Conservation (phyloP, 2,329 filamentous ascomycete genomes). For the Cyanodermella asteris region DNA sequence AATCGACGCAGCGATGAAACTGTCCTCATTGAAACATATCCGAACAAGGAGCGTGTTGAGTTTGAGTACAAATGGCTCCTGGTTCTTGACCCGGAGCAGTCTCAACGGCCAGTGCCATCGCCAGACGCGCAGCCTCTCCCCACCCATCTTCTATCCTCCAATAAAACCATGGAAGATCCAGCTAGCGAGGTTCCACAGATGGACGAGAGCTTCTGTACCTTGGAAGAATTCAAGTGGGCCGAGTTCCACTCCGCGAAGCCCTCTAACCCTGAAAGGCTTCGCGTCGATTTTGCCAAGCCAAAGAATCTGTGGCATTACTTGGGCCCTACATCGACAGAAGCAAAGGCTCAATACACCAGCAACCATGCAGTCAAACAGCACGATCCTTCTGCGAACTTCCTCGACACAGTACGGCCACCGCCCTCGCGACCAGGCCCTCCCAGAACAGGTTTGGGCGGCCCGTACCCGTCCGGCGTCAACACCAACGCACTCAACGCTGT, state of each 20-base stretch:
- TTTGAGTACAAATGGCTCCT: slow-evolving; percentile 36
- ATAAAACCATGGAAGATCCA: slow-evolving; percentile 10
- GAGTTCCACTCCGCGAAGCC: slow-evolving; percentile 52
- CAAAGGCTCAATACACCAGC: slow-evolving; percentile 76
- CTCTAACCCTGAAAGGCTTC: slow-evolving; percentile 39
- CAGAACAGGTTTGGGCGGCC: slow-evolving; percentile 5
- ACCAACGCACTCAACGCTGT: slow-evolving; percentile 6
- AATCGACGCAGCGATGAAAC: slow-evolving; percentile 57
- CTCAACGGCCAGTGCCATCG: slow-evolving; percentile 20
- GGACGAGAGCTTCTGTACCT: slow-evolving; percentile 17
- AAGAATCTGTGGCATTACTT: slow-evolving; percentile 79
- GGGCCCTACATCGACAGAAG: slow-evolving; percentile 67
- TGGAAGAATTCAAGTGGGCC: slow-evolving; percentile 42
- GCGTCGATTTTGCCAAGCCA: slow-evolving; percentile 48
- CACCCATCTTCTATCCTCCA: slow-evolving; percentile 22
- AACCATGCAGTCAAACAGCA: slow-evolving; percentile 33
- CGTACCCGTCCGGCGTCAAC: slow-evolving; percentile 5
- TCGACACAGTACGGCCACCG: slow-evolving; percentile 19
- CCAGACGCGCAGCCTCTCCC: slow-evolving; percentile 24
- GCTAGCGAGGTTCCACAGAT: slow-evolving; percentile 12
- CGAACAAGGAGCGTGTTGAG: slow-evolving; percentile 27
- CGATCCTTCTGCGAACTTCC: slow-evolving; percentile 27
- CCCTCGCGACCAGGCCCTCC: slow-evolving; percentile 5
- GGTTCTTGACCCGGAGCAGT: slow-evolving; percentile 27
- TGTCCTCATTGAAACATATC: slow-evolving; percentile 48